phyloP scores from a whole-genome alignment of 352 stramenopile genomes.

The Pythium myriotylum region DNA sequence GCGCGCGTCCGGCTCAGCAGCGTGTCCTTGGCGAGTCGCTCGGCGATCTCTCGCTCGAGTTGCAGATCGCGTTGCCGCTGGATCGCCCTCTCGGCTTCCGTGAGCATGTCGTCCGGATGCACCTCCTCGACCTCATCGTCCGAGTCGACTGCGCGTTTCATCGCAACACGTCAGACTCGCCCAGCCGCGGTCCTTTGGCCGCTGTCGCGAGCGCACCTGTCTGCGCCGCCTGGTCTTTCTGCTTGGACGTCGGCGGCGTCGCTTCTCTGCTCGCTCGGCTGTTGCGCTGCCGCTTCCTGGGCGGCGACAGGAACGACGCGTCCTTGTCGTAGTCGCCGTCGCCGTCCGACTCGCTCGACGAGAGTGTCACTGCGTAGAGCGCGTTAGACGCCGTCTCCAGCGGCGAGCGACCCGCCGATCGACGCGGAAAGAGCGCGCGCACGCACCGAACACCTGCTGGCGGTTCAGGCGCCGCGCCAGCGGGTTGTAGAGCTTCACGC shows the following conservation, averaged over 20 bases:
- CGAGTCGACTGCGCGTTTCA: slow-evolving; percentile 18
- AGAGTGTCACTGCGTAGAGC: slow-evolving; percentile 23
- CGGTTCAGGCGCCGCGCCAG: slow-evolving; percentile 69
- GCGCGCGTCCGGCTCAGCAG: slow-evolving; percentile 62
- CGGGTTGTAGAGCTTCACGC: slow-evolving; percentile 72
- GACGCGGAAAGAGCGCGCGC: background rate
- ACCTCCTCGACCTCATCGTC: slow-evolving; percentile 39
- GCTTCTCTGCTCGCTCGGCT: background rate
- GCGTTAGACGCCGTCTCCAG: no score
- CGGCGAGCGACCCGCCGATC: background rate
- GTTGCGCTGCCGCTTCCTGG: slow-evolving; percentile 4
- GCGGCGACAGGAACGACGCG: slow-evolving; percentile 13
- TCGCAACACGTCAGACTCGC: background rate
- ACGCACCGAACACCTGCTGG: slow-evolving; percentile 57
- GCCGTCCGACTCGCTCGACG: slow-evolving; percentile 24
- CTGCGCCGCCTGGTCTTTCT: background rate
- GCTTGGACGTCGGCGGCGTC: slow-evolving; percentile 3
- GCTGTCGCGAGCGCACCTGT: background rate
- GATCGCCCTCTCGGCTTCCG: slow-evolving; percentile 33
- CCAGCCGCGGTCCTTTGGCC: no score
- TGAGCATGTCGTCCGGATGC: slow-evolving; percentile 6
- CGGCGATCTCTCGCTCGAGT: slow-evolving; percentile 59
- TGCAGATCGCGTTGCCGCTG: slow-evolving; percentile 38
- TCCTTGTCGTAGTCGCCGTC: slow-evolving; percentile 17
- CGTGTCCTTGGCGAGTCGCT: slow-evolving; percentile 52